Evolutionary conservation across 768 basidiomycete species (phyloP), one percentile per base, ranked within the genome.

Genomic region (Leccinum sublutescens): DNA sequence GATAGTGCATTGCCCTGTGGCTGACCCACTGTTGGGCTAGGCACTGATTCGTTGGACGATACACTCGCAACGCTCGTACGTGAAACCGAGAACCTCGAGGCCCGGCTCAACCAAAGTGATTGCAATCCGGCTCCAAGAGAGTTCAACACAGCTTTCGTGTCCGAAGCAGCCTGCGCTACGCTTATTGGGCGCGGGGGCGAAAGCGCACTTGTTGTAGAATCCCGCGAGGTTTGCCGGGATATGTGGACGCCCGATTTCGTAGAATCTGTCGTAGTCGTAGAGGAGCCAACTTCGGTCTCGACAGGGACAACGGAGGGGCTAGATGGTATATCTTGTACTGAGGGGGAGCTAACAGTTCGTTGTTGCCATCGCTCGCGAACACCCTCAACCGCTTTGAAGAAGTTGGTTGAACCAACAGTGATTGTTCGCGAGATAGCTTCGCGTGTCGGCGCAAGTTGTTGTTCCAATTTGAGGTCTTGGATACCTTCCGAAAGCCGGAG

Each of bases 401-500:
- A 86, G 62, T 82, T 87, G 15, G 88, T 82, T 3, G 93, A 91
- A 25, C 93, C 88, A 7, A 79, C 82, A 0, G 80, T 82, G 50
- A 95, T 65, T 0, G 93, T 94, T 33, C 87, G 82, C 8, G 87
- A 83, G 47, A 97, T 85, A 2, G 90, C 97, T 72, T 98, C 95
- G 8, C 93, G 84, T 1, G 95, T 89, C 2, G 96, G 94, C 5
- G 88, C 94, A n/a, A 97, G 83, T 66, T 95, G 93, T 72, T 97
- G 90, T 33, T 97, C 92, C 4, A 98, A 74, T 71, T 91, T 93
- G 54, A 99, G 82, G 29, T 98, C 96, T 69, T 97, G 94, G 17
- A 98, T 84, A 2, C 95, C 95, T 75, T 98, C 95, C 58, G 89
- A 86, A 25, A 99, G 82, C 10, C 95, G 88, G 4, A 98, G 80